A percentile compares a stretch with the other conserved stretches of the same genome.
These are phyloP conservation scores for Phytophthora ramorum DNA, from an alignment of 352 stramenopile species.

Conservation along the genomic window DNA sequence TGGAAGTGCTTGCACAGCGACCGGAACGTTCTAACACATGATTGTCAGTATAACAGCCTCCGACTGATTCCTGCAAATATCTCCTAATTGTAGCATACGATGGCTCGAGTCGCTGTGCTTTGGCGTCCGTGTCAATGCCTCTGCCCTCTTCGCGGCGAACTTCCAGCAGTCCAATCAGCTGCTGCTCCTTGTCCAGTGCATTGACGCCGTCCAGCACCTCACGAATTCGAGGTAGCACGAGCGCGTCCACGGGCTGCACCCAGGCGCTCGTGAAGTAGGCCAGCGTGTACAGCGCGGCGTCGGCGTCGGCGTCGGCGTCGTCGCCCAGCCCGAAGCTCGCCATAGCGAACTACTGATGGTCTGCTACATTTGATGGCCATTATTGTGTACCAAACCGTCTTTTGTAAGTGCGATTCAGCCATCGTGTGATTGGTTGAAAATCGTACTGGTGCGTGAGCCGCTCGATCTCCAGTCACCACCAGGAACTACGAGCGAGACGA, in stretches of 20 bases:
- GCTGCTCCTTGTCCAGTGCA: background rate
- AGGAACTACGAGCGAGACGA: slow-evolving; percentile 25
- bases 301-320: too few relatives aligned
- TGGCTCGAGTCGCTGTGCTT: slow-evolving; percentile 31
- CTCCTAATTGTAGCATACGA: slow-evolving; percentile 16
- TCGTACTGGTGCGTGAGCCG: slow-evolving; percentile 19
- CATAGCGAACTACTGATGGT: slow-evolving; percentile 9
- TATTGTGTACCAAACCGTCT: slow-evolving; percentile 20
- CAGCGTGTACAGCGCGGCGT: slow-evolving; percentile 47
- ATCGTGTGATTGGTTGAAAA: slow-evolving; percentile 22
- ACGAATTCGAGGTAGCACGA: slow-evolving; percentile 32
- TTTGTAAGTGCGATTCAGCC: slow-evolving; percentile 18
- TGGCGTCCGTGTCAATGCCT: background rate
- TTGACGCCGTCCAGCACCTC: slow-evolving; percentile 21
- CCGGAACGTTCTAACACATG: slow-evolving; percentile 37
- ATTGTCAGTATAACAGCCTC: background rate
- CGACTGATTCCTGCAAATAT: background rate
- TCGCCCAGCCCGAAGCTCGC: slow-evolving; percentile 19
- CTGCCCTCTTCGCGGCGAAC: slow-evolving; percentile 12
- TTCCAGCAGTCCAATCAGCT: slow-evolving; percentile 38
- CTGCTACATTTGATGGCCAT: background rate
- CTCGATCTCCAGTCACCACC: slow-evolving; percentile 42
- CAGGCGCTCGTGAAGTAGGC: slow-evolving; percentile 60
- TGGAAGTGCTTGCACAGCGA: slow-evolving; percentile 49
- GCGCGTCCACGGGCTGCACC: slow-evolving; percentile 40